These are phyloP conservation scores for Hypoxylon rickii DNA, from an alignment of 495 filamentous ascomycete genomes.

Conservation along the genomic window DNA sequence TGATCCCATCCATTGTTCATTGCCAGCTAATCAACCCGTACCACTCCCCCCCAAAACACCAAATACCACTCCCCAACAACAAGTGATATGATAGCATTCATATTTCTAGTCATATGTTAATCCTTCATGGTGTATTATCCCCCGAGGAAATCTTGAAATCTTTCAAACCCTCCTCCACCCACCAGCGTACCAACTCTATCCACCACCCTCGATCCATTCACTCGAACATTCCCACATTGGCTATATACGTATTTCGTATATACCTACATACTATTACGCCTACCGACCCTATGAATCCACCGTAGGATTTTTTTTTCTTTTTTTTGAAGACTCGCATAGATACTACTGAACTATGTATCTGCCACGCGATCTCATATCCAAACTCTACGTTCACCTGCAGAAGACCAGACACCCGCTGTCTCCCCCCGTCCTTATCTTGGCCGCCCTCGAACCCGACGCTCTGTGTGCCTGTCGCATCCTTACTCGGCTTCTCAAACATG, in stretches of 20 bases:
- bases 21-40: no score
- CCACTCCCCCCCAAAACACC: no score
- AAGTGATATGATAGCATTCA: constrained; percentile 23
- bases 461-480: constrained; percentile 95
- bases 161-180: neutral
- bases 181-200: no score
- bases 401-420: constrained; percentile 79
- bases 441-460: constrained; percentile 91
- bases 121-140: constrained; percentile 20
- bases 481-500: constrained; percentile 85
- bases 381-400: constrained; percentile 87
- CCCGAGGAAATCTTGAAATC: constrained; percentile 1
- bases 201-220: neutral
- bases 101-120: constrained; percentile 13
- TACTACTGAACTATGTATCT: constrained; percentile 78
- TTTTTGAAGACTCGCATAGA: constrained; percentile 42
- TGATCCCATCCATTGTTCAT: no score
- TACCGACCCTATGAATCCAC: constrained; percentile 39
- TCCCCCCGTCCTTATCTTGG: constrained; percentile 88
- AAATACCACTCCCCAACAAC: no score
- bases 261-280: constrained; percentile 19
- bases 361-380: constrained; percentile 82
- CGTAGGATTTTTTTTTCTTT: no score
- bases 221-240: no score
- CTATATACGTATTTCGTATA: neutral